Evolutionary conservation across 495 filamentous ascomycete species (phyloP), one percentile per base, ranked within the genome.

Genomic region (Oidiodendron maius): DNA sequence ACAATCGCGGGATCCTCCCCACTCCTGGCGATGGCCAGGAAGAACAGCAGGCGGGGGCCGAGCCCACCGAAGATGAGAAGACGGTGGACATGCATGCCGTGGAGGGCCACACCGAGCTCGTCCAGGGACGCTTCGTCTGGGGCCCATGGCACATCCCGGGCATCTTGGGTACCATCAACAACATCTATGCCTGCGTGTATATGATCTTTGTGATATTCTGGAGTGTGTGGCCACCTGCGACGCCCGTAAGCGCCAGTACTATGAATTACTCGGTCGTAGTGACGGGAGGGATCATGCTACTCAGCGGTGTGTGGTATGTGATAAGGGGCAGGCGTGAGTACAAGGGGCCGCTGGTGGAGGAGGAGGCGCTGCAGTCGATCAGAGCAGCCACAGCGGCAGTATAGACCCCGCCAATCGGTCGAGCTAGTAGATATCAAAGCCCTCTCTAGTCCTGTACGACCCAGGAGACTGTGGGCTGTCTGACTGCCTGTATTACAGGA

Each of bases 201-300:
- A 64, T 69, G 59, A 44, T 57, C 6, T 49, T 57, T 17, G 50
- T 52, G 9, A 51, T 52, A 2, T 50, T 57, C 32, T 57, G 54
- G 50, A 49, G 44, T 22, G 30, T 51, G 1, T 40, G 68, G 70
- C 74, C 72, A 1, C 61, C 57, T 0, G 53, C 53, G 1, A 61
- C 57, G 5, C 63, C 64, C 0, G 62, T 75, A 12, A 61, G 59
- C 2, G 58, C 61, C 11, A 36, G 61, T 4, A 76, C 61, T n/a
- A 76, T 82, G 63, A 81, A 82, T 51, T 82, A 72, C 53, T 64
- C 63, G 21, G 64, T 71, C 1, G 58, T 72, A 5, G 67, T 75
- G 22, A 63, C 68, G 34, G 70, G 64, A 1, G 58, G 59, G 9
- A 63, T 70, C 6, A 62, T 72, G 40, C 18, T 69, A 1, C 71